Evolutionary conservation across 345 rosid species (phyloP).

Genomic region (Nasturtium officinale): DNA sequence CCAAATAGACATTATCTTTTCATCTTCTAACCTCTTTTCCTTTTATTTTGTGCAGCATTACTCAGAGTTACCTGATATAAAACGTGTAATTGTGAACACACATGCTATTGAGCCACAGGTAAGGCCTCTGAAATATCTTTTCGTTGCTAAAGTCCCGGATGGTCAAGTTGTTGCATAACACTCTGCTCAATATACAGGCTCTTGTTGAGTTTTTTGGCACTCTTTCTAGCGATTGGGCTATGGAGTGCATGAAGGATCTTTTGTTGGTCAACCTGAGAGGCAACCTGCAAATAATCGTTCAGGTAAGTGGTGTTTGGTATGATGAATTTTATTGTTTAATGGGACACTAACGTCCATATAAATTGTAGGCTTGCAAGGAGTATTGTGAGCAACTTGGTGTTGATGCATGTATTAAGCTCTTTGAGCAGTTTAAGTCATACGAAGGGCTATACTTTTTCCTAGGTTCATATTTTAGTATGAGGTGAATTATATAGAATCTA

Average conservation of each 20-base stretch:
- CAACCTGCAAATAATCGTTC: slow-evolving; percentile 98
- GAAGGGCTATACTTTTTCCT: slow-evolving; percentile 98
- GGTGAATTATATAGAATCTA: slow-evolving; percentile 48
- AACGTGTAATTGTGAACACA: slow-evolving; percentile 97
- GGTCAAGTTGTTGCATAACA: slow-evolving; percentile 15
- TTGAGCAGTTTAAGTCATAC: slow-evolving; percentile 97
- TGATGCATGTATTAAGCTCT: slow-evolving; percentile 89
- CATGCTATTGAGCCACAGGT: slow-evolving; percentile 99
- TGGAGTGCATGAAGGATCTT: slow-evolving; percentile 99
- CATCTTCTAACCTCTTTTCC: slow-evolving; percentile 3
- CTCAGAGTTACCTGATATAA: slow-evolving; percentile 91
- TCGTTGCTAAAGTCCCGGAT: slow-evolving; percentile 11
- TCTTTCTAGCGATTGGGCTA: slow-evolving; percentile 97
- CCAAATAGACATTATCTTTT: background rate
- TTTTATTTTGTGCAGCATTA: slow-evolving; percentile 75
- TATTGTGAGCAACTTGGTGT: slow-evolving; percentile 97
- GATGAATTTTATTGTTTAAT: slow-evolving; percentile 3
- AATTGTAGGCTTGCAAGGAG: slow-evolving; percentile 89
- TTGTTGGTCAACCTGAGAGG: slow-evolving; percentile 87
- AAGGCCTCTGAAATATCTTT: slow-evolving; percentile 24
- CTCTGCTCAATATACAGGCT: slow-evolving; percentile 55
- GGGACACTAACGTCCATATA: slow-evolving; percentile 33
- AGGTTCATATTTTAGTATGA: slow-evolving; percentile 95
- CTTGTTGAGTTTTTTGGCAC: slow-evolving; percentile 99
- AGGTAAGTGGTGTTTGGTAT: slow-evolving; percentile 51